Conservation (phyloP, 2,329 filamentous ascomycete genomes). For the Trichocomaceae sp. region DNA sequence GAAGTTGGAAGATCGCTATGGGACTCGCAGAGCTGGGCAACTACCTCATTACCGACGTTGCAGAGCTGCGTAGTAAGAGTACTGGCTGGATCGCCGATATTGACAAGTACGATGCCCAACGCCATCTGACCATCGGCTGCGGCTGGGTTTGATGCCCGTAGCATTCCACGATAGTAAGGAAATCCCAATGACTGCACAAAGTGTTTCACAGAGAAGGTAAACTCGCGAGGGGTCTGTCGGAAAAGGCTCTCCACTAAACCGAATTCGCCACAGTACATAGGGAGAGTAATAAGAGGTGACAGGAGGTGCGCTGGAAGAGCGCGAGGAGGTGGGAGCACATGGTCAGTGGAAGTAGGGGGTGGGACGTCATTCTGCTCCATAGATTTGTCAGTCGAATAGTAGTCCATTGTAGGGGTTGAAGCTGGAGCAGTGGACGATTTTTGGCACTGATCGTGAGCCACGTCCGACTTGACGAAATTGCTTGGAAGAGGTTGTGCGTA, state of each 20-base stretch:
- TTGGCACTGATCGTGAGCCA: not conserved
- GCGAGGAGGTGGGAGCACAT: not conserved
- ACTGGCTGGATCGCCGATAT: slow-evolving; percentile 15
- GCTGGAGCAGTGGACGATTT: not conserved
- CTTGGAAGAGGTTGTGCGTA: not conserved
- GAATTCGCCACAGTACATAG: slow-evolving; percentile 20
- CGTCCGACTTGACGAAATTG: not conserved
- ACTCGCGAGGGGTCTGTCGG: slow-evolving; percentile 6
- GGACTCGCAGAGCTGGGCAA: slow-evolving; percentile 8
- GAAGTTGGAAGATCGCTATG: slow-evolving; percentile 2
- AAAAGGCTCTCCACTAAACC: slow-evolving; percentile 9
- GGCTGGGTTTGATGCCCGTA: slow-evolving; percentile 20
- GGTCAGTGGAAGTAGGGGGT: not conserved
- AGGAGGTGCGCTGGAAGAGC: not conserved
- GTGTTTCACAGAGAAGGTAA: slow-evolving; percentile 13
- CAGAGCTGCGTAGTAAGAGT: slow-evolving; percentile 21
- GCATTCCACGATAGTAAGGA: not conserved
- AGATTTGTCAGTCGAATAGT: not conserved
- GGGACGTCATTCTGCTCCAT: not conserved
- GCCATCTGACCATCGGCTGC: slow-evolving; percentile 14
- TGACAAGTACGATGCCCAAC: slow-evolving; percentile 26
- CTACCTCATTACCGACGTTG: slow-evolving; percentile 17
- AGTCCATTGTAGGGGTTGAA: not conserved
- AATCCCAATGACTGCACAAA: slow-evolving; percentile 18
- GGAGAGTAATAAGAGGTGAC: slow-evolving; percentile 23